Evolutionary conservation across 768 basidiomycete species (phyloP).

Genomic region (Cubamyces lactineus): DNA sequence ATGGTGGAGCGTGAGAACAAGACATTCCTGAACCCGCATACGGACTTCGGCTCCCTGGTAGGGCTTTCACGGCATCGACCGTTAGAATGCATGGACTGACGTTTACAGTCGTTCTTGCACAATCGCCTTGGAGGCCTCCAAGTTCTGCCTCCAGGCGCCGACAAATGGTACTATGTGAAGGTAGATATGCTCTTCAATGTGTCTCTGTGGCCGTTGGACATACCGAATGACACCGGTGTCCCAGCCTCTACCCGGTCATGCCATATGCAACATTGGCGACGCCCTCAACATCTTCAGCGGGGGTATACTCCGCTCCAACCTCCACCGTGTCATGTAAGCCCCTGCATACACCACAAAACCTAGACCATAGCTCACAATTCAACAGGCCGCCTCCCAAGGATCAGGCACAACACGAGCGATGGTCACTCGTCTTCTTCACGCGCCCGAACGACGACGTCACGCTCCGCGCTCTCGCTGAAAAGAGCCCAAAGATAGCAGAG

Average conservation of each 20-base stretch:
- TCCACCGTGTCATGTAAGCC: slow-evolving; percentile 63
- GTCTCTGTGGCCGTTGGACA: background rate
- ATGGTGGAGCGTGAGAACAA: slow-evolving; percentile 29
- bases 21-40: slow-evolving; percentile 40
- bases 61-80: background rate
- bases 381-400: slow-evolving; percentile 54
- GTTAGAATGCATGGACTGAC: background rate
- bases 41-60: slow-evolving; percentile 42
- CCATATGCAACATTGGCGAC: slow-evolving; percentile 52
- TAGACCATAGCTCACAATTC: background rate
- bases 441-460: slow-evolving; percentile 57
- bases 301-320: slow-evolving; percentile 63
- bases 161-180: slow-evolving; percentile 71
- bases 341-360: background rate
- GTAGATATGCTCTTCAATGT: slow-evolving; percentile 44
- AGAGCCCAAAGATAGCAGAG: slow-evolving; percentile 54
- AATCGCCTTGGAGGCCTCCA: slow-evolving; percentile 74
- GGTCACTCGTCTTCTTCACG: slow-evolving; percentile 72
- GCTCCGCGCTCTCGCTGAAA: slow-evolving; percentile 54
- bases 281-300: slow-evolving; percentile 64
- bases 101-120: slow-evolving; percentile 61
- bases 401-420: slow-evolving; percentile 57
- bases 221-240: background rate
- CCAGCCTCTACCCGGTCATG: slow-evolving; percentile 38
- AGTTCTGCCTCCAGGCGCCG: slow-evolving; percentile 61